phyloP scores from a whole-genome alignment of 139 green algal species.

The Bryopsis sp. region DNA sequence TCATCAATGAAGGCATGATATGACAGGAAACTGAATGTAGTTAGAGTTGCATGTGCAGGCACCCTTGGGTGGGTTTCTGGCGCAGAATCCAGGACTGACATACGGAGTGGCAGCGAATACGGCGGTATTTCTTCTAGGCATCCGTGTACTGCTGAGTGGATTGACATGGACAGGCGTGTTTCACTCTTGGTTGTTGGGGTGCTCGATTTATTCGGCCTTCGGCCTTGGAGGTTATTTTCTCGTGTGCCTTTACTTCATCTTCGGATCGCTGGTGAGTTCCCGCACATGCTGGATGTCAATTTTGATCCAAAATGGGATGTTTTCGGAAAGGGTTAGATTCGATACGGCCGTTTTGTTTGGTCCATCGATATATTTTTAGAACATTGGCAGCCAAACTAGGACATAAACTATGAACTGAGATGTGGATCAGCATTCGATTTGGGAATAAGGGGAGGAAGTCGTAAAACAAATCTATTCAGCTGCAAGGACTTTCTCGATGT shows the following conservation, averaged over 20 bases:
- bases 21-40: no score
- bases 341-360: no score
- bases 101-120: slow-evolving; percentile 38
- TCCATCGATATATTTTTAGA: no score
- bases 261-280: slow-evolving; percentile 56
- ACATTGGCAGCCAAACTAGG: no score
- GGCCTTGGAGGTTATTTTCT: slow-evolving; percentile 65
- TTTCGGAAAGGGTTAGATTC: no score
- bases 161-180: slow-evolving; percentile 57
- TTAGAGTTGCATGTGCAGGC: neutral
- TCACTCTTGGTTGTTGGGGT: slow-evolving; percentile 72
- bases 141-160: slow-evolving; percentile 58
- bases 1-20: no score
- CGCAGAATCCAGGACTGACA: slow-evolving; percentile 36
- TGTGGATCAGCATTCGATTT: no score
- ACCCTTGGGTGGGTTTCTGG: neutral
- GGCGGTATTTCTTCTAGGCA: slow-evolving; percentile 49
- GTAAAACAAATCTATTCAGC: no score
- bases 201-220: slow-evolving; percentile 67
- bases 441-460: no score
- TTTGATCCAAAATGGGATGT: neutral
- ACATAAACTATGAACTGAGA: no score
- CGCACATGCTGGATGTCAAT: neutral
- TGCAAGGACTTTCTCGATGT: no score
- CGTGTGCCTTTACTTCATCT: slow-evolving; percentile 92